These are phyloP conservation scores for Stenocarpella maydis DNA, from an alignment of 2,329 filamentous ascomycete species.

Conservation along the genomic window DNA sequence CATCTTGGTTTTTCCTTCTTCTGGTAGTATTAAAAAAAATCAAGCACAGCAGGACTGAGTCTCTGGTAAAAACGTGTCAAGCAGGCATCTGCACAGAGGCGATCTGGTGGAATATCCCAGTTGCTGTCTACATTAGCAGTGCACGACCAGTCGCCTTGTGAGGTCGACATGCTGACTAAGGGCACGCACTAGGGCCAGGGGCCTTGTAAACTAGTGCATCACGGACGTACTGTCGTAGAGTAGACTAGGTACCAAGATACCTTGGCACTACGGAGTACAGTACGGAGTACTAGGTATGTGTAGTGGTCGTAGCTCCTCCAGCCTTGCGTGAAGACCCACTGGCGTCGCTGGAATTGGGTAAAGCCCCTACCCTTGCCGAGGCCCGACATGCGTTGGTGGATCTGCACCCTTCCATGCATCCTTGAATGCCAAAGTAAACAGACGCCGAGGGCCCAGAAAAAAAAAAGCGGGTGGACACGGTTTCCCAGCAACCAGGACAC, in stretches of 20 bases:
- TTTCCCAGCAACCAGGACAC: slow-evolving; percentile 22
- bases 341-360: background rate
- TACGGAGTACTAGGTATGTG: too few species aligned
- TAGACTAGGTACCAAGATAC: too few species aligned
- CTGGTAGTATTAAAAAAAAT: too few species aligned
- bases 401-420: slow-evolving; percentile 19
- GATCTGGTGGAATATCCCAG: background rate
- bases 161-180: slow-evolving; percentile 18
- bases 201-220: too few species aligned
- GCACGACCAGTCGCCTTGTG: background rate
- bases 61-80: background rate
- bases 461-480: slow-evolving; percentile 1
- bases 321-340: slow-evolving; percentile 22
- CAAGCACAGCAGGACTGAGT: background rate
- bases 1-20: slow-evolving; percentile 4
- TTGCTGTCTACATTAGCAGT: background rate
- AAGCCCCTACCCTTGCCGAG: slow-evolving; percentile 21
- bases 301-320: background rate
- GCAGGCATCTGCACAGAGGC: too few species aligned
- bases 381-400: slow-evolving; percentile 16
- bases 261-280: too few species aligned
- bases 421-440: slow-evolving; percentile 15
- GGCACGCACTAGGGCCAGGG: too few species aligned
- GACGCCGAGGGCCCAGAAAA: background rate
- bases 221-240: too few species aligned